Percentiles rank a stretch among this genome's conserved stretches.
Evolutionary conservation across 306 rosid species (phyloP).

Genomic region (Prunus dulcis): DNA sequence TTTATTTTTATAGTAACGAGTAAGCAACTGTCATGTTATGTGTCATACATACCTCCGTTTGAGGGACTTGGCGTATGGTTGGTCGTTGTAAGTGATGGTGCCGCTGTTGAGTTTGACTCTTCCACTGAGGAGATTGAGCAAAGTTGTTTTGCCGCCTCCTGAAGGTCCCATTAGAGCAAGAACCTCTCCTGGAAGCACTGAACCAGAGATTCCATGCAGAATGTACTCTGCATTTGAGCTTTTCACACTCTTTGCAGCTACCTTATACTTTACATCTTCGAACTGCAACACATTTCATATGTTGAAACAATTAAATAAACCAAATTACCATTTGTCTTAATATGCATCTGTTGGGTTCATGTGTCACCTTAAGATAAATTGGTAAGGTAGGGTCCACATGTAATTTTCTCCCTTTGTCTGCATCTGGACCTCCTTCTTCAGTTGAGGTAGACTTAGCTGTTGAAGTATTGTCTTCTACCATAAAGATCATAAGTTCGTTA

Average conservation of each 20-base stretch:
- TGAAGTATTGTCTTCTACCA: not conserved
- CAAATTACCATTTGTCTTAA: not conserved
- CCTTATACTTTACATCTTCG: slow-evolving; percentile 10
- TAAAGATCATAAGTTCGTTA: not conserved
- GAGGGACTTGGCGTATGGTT: slow-evolving; percentile 6
- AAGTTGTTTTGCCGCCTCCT: slow-evolving; percentile 63
- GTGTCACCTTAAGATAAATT: slow-evolving; percentile 9
- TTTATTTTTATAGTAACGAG: not conserved
- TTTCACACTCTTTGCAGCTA: slow-evolving; percentile 3
- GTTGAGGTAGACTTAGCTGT: not conserved
- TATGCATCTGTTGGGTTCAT: not conserved
- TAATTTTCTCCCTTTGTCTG: not conserved
- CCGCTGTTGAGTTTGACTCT: slow-evolving; percentile 12
- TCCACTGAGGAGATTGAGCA: slow-evolving; percentile 55
- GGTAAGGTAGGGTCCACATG: slow-evolving; percentile 3
- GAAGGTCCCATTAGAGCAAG: slow-evolving; percentile 76
- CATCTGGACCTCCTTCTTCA: slow-evolving; percentile 3
- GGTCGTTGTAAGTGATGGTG: not conserved
- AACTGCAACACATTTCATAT: not conserved
- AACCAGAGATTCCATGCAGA: slow-evolving; percentile 7
- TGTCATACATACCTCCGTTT: not conserved
- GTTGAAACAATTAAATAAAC: not conserved
- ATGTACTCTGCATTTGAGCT: not conserved
- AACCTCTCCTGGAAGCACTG: slow-evolving; percentile 40
- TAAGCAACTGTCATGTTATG: not conserved